These are phyloP conservation scores for Discostella stelligeroides DNA, from an alignment of 108 stramenopile species.

Conservation along the genomic window DNA sequence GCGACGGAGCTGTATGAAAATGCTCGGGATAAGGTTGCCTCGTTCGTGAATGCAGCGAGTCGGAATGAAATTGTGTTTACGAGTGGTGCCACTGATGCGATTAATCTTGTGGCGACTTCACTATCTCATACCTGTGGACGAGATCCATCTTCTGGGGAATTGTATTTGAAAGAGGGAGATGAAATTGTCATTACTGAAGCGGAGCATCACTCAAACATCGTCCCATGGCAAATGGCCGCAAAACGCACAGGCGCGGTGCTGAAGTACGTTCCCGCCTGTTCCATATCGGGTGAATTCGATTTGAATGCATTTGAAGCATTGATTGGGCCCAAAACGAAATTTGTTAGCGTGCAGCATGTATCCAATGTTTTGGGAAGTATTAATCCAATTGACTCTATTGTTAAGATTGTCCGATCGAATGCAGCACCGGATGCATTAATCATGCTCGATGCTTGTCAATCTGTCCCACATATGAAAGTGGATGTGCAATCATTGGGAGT, in stretches of 20 bases:
- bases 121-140: slow-evolving; percentile 61
- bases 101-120: slow-evolving; percentile 87
- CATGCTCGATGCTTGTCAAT: slow-evolving; percentile 95
- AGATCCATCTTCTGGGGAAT: slow-evolving; percentile 31
- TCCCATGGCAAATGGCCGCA: slow-evolving; percentile 95
- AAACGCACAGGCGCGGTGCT: slow-evolving; percentile 67
- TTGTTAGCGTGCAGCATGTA: slow-evolving; percentile 90
- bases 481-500: slow-evolving; percentile 89
- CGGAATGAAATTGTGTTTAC: slow-evolving; percentile 93
- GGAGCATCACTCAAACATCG: slow-evolving; percentile 97
- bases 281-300: slow-evolving; percentile 67
- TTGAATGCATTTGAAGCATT: slow-evolving; percentile 57
- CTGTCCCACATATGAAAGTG: slow-evolving; percentile 89
- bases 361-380: slow-evolving; percentile 90
- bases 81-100: slow-evolving; percentile 91
- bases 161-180: slow-evolving; percentile 63
- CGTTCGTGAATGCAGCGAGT: slow-evolving; percentile 78
- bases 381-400: slow-evolving; percentile 87
- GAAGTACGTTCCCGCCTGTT: slow-evolving; percentile 70
- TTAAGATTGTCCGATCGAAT: slow-evolving; percentile 64
- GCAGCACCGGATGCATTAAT: slow-evolving; percentile 68
- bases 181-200: slow-evolving; percentile 90
- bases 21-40: slow-evolving; percentile 80
- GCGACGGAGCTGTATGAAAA: slow-evolving; percentile 91
- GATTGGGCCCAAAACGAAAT: slow-evolving; percentile 74